These are phyloP conservation scores for Coemansia sp. DNA, from an alignment of 192 early-diverging fungal species.

Conservation along the genomic window DNA sequence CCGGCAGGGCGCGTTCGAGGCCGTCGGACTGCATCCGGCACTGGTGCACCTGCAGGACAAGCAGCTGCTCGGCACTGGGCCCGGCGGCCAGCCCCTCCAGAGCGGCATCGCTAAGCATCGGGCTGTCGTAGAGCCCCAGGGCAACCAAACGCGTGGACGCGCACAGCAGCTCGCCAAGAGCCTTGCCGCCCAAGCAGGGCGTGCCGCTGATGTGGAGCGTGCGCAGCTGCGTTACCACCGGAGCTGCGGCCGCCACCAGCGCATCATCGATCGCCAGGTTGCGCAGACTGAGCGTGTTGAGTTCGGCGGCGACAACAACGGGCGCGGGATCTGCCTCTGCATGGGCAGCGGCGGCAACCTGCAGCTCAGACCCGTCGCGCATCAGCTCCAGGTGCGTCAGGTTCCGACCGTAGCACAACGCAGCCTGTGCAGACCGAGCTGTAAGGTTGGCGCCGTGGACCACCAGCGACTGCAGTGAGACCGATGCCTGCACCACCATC, in stretches of 20 bases:
- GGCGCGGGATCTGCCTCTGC: neutral
- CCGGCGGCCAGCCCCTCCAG: conserved; percentile 18
- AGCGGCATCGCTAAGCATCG: conserved; percentile 18
- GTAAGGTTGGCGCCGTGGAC: conserved; percentile 30
- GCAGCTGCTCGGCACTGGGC: conserved; percentile 22
- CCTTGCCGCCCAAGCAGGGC: conserved; percentile 11
- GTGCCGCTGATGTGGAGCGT: conserved; percentile 30
- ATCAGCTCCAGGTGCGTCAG: conserved; percentile 34
- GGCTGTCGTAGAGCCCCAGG: conserved; percentile 27
- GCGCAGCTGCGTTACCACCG: conserved; percentile 18
- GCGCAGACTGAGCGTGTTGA: conserved; percentile 20
- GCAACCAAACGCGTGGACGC: conserved; percentile 19
- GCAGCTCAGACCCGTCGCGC: conserved; percentile 17
- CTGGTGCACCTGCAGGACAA: conserved; percentile 20
- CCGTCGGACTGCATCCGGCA: conserved; percentile 45
- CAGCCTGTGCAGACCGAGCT: conserved; percentile 9
- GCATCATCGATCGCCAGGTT: conserved; percentile 25
- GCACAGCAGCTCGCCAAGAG: conserved; percentile 14
- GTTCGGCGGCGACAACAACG: conserved; percentile 16
- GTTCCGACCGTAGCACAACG: conserved; percentile 1
- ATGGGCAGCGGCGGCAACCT: neutral
- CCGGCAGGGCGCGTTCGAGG: conserved; percentile 23
- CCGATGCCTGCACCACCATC: conserved; percentile 10
- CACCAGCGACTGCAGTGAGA: conserved; percentile 31
- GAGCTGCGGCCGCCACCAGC: conserved; percentile 14